Conservation (phyloP, 495 filamentous ascomycete genomes). For the Rhizodiscina lignyota region DNA sequence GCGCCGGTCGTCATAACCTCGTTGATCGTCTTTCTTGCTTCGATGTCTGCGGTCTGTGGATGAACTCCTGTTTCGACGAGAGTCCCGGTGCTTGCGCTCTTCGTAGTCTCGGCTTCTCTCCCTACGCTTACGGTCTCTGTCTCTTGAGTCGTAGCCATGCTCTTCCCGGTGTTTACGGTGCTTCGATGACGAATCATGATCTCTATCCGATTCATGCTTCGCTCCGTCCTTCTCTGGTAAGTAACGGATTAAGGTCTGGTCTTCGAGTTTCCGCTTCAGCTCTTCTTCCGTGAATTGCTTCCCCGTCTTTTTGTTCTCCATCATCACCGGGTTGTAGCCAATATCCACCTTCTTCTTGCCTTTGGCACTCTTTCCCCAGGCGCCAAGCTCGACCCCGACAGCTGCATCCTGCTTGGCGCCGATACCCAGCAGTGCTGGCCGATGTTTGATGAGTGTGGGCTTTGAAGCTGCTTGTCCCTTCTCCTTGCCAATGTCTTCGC, state of each 20-base stretch:
- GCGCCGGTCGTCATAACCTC: conserved; percentile 13
- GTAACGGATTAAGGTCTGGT: no score
- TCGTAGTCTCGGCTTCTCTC: conserved; percentile 5
- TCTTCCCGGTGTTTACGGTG: conserved; percentile 17
- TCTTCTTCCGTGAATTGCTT: conserved; percentile 50
- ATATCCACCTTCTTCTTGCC: conserved; percentile 36
- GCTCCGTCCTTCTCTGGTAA: conserved; percentile 28
- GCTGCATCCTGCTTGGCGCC: conserved; percentile 60
- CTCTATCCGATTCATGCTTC: conserved; percentile 26
- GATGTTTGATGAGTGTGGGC: conserved; percentile 35
- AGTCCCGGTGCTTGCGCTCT: conserved; percentile 6
- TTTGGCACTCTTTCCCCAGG: conserved; percentile 55
- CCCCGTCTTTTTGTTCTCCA: conserved; percentile 50
- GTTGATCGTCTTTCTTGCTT: conserved; percentile 18
- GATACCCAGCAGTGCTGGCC: conserved; percentile 71
- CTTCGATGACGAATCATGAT: conserved; percentile 10
- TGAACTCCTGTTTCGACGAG: conserved; percentile 1
- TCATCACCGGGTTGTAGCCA: conserved; percentile 47
- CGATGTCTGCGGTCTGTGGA: conserved; percentile 7
- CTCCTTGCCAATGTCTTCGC: conserved; percentile 48
- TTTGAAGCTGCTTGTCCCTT: conserved; percentile 27
- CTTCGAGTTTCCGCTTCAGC: conserved; percentile 26
- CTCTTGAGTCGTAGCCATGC: conserved; percentile 16
- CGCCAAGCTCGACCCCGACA: conserved; percentile 57
- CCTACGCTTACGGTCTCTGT: conserved; percentile 18